Conservation (phyloP, 768 basidiomycete species). For the Clathrus columnatus region DNA sequence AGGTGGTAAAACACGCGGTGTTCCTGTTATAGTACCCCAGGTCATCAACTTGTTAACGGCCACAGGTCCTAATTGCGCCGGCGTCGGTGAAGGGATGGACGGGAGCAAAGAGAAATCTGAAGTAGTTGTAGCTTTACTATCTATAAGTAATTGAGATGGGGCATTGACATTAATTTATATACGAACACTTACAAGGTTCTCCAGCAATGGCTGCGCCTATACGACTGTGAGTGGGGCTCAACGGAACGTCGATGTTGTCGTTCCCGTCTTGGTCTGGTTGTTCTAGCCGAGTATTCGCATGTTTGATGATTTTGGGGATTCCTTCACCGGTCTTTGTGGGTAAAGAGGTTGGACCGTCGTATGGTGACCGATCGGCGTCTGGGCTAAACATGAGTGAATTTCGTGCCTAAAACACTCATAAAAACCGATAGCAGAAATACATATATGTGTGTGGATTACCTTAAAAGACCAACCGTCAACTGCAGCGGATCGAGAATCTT, state of each 20-base stretch:
- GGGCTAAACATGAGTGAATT: slow-evolving; percentile 95
- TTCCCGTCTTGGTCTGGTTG: slow-evolving; percentile 46
- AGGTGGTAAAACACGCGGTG: slow-evolving; percentile 75
- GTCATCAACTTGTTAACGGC: slow-evolving; percentile 94
- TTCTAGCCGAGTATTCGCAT: slow-evolving; percentile 72
- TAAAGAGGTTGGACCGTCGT: slow-evolving; percentile 36
- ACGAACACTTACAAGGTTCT: slow-evolving; percentile 64
- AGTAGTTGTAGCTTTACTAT: slow-evolving; percentile 48
- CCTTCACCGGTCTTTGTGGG: slow-evolving; percentile 19
- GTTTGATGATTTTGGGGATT: slow-evolving; percentile 58
- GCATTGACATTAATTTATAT: neutral
- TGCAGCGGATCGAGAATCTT: slow-evolving; percentile 60
- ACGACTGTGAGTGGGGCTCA: slow-evolving; percentile 84
- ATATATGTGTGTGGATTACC: slow-evolving; percentile 26
- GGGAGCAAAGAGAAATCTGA: slow-evolving; percentile 71
- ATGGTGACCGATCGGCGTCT: slow-evolving; percentile 80
- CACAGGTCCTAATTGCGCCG: slow-evolving; percentile 67
- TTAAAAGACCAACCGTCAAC: slow-evolving; percentile 83
- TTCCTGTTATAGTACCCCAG: slow-evolving; percentile 89
- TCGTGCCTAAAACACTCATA: slow-evolving; percentile 48
- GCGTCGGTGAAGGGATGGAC: slow-evolving; percentile 79
- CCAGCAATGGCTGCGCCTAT: slow-evolving; percentile 91
- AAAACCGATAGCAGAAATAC: neutral
- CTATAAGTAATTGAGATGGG: slow-evolving; percentile 26
- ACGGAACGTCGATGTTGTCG: slow-evolving; percentile 43